phyloP scores from a whole-genome alignment of 768 basidiomycete species.

The Rickenella mellea region DNA sequence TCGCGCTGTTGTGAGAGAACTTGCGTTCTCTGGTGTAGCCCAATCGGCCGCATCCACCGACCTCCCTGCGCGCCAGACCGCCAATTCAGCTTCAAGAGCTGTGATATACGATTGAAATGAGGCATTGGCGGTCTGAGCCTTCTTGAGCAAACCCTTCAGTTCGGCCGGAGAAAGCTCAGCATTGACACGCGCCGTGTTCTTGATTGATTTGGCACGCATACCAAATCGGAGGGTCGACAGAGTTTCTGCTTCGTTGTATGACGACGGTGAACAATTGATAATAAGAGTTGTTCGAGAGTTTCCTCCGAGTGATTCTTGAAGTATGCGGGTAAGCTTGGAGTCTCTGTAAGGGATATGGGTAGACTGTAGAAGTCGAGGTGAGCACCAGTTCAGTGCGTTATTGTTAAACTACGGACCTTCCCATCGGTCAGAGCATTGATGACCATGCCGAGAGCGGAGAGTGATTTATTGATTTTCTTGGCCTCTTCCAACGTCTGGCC shows the following conservation, averaged over 20 bases:
- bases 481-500: constrained; percentile 99
- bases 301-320: constrained; percentile 97
- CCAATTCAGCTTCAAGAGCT: constrained; percentile 83
- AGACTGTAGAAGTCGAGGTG: constrained; percentile 39
- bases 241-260: constrained; percentile 96
- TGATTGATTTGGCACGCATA: constrained; percentile 99
- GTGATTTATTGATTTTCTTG: constrained; percentile 99
- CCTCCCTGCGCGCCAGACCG: constrained; percentile 83
- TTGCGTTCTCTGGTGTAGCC: constrained; percentile 59
- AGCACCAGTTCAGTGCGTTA: not conserved
- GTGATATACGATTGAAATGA: constrained; percentile 81
- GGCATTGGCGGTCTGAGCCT: constrained; percentile 80
- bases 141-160: constrained; percentile 84
- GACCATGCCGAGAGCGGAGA: constrained; percentile 98
- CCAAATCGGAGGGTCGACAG: constrained; percentile 96
- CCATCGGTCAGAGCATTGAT: constrained; percentile 96
- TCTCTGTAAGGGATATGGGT: constrained; percentile 98
- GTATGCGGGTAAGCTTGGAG: constrained; percentile 95
- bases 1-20: constrained; percentile 26
- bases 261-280: constrained; percentile 97
- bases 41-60: constrained; percentile 78
- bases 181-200: constrained; percentile 98
- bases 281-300: constrained; percentile 95
- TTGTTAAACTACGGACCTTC: constrained; percentile 50
- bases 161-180: constrained; percentile 94